Evolutionary conservation across 495 filamentous ascomycete genomes (phyloP).

Genomic region (Staphylotrichum longicolle): DNA sequence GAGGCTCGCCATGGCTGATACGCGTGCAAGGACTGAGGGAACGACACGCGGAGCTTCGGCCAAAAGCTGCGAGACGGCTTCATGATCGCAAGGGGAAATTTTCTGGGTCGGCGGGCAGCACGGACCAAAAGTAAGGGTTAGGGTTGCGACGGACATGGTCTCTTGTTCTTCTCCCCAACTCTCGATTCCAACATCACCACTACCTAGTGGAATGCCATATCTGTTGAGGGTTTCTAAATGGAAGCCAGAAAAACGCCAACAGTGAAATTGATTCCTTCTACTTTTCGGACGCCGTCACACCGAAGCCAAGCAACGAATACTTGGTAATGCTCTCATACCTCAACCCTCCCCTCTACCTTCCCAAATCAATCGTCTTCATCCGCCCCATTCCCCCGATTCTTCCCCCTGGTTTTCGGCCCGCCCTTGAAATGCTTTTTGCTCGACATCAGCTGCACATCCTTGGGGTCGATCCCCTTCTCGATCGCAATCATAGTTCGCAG

Average conservation of each 20-base stretch:
- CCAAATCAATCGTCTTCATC: constrained; percentile 25
- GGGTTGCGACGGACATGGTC: constrained; percentile 7
- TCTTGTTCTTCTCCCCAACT: too few relatives aligned
- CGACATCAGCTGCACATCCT: constrained; percentile 64
- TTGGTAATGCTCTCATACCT: constrained; percentile 2
- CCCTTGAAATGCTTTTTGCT: constrained; percentile 97
- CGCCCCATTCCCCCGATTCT: constrained; percentile 31
- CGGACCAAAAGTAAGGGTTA: constrained; percentile 22
- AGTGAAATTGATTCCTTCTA: constrained; percentile 9
- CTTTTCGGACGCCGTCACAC: constrained; percentile 11
- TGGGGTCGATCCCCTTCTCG: constrained; percentile 79
- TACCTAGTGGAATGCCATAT: neutral
- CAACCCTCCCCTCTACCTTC: neutral
- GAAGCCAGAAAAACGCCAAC: neutral
- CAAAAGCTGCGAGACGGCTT: constrained; percentile 10
- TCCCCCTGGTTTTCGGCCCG: constrained; percentile 59
- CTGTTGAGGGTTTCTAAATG: constrained; percentile 13
- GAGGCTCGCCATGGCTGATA: constrained; percentile 34
- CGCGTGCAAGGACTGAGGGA: neutral
- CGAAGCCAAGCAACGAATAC: neutral
- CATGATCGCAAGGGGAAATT: constrained; percentile 24
- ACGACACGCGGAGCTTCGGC: constrained; percentile 22
- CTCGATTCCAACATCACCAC: too few relatives aligned
- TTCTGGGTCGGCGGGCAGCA: constrained; percentile 20
- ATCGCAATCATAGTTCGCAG: constrained; percentile 78